These are phyloP conservation scores for Daldinia caldariorum DNA, from an alignment of 495 filamentous ascomycete species.

Conservation along the genomic window DNA sequence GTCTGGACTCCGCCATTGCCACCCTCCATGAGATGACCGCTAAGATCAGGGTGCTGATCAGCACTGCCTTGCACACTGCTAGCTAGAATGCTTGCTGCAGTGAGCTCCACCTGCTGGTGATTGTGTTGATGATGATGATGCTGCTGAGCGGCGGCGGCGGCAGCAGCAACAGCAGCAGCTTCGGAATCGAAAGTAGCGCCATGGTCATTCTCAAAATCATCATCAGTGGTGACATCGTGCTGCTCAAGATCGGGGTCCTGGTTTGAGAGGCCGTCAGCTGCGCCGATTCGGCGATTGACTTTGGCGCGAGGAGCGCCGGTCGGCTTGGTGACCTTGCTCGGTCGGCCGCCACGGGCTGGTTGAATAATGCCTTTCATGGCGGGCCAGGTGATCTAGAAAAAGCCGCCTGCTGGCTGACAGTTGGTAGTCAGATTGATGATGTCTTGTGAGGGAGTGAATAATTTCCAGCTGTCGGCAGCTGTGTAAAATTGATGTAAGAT, in stretches of 20 bases:
- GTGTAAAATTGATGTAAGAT: constrained; percentile 3
- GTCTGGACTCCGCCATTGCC: constrained; percentile 44
- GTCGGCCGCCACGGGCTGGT: constrained; percentile 53
- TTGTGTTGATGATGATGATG: constrained; percentile 18
- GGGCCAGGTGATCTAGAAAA: constrained; percentile 37
- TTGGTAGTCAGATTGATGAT: constrained; percentile 47
- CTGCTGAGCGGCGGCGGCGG: constrained; percentile 43
- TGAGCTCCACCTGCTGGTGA: constrained; percentile 38
- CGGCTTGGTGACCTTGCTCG: constrained; percentile 57
- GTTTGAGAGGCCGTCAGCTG: constrained; percentile 33
- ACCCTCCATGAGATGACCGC: constrained; percentile 36
- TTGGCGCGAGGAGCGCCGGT: constrained; percentile 33
- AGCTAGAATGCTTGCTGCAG: constrained; percentile 46
- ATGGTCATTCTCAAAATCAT: constrained; percentile 20
- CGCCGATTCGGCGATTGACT: constrained; percentile 42
- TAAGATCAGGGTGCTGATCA: constrained; percentile 46
- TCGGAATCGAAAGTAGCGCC: constrained; percentile 46
- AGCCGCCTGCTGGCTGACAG: constrained; percentile 49
- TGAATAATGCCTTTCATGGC: constrained; percentile 50
- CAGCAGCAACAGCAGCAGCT: constrained; percentile 50
- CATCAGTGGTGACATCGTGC: not conserved
- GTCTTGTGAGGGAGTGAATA: constrained; percentile 30
- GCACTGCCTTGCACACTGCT: constrained; percentile 40
- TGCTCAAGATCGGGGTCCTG: constrained; percentile 39
- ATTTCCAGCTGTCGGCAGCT: constrained; percentile 47